Evolutionary conservation across 1,139 yeast genomes (phyloP).

Genomic region (Scheffersomyces stambukii): DNA sequence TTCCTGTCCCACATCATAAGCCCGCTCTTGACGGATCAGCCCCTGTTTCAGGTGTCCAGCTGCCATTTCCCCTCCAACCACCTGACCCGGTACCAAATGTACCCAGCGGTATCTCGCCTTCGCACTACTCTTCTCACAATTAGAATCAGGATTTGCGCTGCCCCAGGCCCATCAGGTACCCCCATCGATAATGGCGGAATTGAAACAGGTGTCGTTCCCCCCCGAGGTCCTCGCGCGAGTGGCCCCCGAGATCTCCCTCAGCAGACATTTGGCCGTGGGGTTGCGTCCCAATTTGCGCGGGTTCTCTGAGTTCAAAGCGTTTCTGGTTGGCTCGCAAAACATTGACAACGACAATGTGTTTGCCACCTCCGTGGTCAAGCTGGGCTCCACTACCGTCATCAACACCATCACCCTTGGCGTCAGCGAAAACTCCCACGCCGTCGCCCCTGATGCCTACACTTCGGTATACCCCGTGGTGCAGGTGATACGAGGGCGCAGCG

Average conservation of each 20-base stretch:
- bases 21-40: too few relatives aligned
- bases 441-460: constrained; percentile 22
- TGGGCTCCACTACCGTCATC: constrained; percentile 73
- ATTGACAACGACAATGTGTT: constrained; percentile 42
- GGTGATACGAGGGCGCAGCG: constrained; percentile 67
- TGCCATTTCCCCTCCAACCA: too few relatives aligned
- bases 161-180: too few relatives aligned
- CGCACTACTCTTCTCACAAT: too few relatives aligned
- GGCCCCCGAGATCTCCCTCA: constrained; percentile 80
- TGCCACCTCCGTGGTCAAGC: constrained; percentile 69
- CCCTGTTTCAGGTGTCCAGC: too few relatives aligned
- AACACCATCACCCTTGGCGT: constrained; percentile 75
- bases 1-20: too few relatives aligned
- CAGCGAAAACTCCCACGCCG: constrained; percentile 40
- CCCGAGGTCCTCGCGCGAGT: constrained; percentile 80
- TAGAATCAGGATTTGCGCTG: too few relatives aligned
- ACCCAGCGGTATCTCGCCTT: too few relatives aligned
- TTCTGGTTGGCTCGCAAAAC: constrained; percentile 35
- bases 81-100: too few relatives aligned
- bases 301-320: constrained; percentile 67
- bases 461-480: constrained; percentile 77
- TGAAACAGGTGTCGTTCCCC: constrained; percentile 55
- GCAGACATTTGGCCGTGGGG: constrained; percentile 71
- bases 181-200: too few relatives aligned
- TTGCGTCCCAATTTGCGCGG: constrained; percentile 69